phyloP scores from a whole-genome alignment of 768 basidiomycete species.

The Ramaria sp. region DNA sequence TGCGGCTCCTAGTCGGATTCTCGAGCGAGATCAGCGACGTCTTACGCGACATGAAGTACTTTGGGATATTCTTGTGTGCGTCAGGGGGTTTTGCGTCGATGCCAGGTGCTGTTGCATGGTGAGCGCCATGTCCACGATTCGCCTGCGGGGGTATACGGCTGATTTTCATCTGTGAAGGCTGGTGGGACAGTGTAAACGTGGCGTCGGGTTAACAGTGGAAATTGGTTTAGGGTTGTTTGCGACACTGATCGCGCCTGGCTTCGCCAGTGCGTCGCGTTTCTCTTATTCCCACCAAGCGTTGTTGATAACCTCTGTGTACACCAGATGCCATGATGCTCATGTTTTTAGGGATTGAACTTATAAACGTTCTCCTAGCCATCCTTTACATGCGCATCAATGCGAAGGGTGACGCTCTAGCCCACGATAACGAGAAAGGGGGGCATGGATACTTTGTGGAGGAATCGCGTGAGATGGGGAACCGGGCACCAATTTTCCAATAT shows the following conservation, averaged over 20 bases:
- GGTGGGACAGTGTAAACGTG: constrained; percentile 60
- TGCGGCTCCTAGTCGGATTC: constrained; percentile 46
- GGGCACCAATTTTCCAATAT: constrained; percentile 54
- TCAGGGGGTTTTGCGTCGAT: constrained; percentile 50
- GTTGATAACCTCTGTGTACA: background rate
- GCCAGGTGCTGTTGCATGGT: constrained; percentile 57
- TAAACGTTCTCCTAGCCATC: constrained; percentile 36
- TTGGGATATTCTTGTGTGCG: constrained; percentile 61
- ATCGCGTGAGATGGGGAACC: constrained; percentile 38
- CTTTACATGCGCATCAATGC: constrained; percentile 46
- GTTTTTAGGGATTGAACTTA: constrained; percentile 57
- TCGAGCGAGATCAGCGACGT: constrained; percentile 49
- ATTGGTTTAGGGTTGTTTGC: constrained; percentile 57
- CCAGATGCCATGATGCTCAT: constrained; percentile 53
- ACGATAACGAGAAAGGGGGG: background rate
- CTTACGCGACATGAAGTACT: constrained; percentile 48
- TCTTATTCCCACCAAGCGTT: background rate
- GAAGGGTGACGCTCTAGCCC: constrained; percentile 28
- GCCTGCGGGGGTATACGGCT: no score
- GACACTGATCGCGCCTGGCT: constrained; percentile 50
- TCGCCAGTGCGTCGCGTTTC: constrained; percentile 36
- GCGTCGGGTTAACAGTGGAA: constrained; percentile 55
- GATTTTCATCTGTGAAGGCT: constrained; percentile 37
- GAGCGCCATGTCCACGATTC: no score
- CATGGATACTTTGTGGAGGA: constrained; percentile 16